A percentile compares a stretch with the other conserved stretches of the same genome.
Evolutionary conservation across 352 stramenopile species (phyloP).

Genomic region (Globisporangium paddicum): DNA sequence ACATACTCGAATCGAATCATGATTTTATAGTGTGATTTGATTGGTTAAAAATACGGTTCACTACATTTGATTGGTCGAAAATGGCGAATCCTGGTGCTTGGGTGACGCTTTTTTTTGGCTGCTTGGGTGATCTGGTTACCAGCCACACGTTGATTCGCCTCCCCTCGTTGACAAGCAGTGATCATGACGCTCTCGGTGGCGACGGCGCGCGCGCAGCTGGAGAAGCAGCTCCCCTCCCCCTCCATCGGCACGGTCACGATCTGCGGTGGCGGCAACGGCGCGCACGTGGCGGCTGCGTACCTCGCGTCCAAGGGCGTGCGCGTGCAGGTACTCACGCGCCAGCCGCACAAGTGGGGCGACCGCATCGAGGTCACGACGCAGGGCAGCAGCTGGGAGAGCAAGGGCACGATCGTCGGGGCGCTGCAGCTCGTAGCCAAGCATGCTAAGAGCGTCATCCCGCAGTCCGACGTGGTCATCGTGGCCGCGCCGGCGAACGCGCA

Average conservation of each 20-base stretch:
- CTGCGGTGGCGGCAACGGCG: slow-evolving; percentile 90
- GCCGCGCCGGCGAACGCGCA: slow-evolving; percentile 88
- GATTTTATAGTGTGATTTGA: too few relatives aligned
- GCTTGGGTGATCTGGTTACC: neutral
- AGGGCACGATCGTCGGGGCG: slow-evolving; percentile 65
- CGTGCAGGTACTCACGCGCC: slow-evolving; percentile 79
- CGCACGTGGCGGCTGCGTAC: slow-evolving; percentile 87
- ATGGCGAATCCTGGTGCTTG: neutral
- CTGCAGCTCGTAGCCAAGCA: slow-evolving; percentile 78
- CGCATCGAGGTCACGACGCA: slow-evolving; percentile 74
- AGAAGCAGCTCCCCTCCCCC: slow-evolving; percentile 38
- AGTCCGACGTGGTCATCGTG: slow-evolving; percentile 88
- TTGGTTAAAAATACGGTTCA: too few relatives aligned
- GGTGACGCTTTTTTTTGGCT: neutral
- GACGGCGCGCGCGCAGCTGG: slow-evolving; percentile 57
- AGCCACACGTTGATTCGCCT: neutral
- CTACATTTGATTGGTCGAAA: too few relatives aligned
- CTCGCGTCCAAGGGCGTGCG: slow-evolving; percentile 81
- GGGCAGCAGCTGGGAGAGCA: slow-evolving; percentile 84
- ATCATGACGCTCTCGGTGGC: slow-evolving; percentile 77
- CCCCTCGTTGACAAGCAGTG: neutral
- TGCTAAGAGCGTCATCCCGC: slow-evolving; percentile 78
- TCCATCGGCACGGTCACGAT: slow-evolving; percentile 78
- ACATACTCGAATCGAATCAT: too few relatives aligned
- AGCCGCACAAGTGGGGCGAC: slow-evolving; percentile 77